Percentiles rank a stretch among this genome's conserved stretches.
These are phyloP conservation scores for Flaveria robusta DNA, from an alignment of 129 eudicot species.

Conservation along the genomic window DNA sequence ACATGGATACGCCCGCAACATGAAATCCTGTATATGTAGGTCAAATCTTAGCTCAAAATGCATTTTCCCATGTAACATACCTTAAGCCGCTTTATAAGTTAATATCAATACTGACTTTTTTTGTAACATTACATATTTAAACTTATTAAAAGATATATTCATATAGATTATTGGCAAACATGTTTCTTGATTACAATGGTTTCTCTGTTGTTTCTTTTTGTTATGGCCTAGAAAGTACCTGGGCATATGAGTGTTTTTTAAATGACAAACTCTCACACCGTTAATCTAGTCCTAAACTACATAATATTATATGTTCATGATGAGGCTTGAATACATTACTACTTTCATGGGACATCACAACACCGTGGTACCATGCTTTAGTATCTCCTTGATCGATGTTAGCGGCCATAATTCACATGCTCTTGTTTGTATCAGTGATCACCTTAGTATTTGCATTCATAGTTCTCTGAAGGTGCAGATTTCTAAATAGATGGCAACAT, in stretches of 20 bases:
- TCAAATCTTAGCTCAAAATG: conserved; percentile 26
- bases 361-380: background rate
- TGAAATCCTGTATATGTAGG: conserved; percentile 26
- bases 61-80: conserved; percentile 27
- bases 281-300: too few relatives aligned
- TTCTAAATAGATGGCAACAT: background rate
- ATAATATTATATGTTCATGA: too few relatives aligned
- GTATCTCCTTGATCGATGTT: background rate
- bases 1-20: background rate
- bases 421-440: background rate
- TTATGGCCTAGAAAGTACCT: background rate
- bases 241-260: background rate
- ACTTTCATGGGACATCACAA: too few relatives aligned
- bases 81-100: background rate
- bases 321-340: too few relatives aligned
- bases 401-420: background rate
- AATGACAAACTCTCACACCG: too few relatives aligned
- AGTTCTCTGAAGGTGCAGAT: background rate
- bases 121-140: conserved; percentile 20
- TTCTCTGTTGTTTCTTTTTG: background rate
- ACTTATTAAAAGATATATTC: conserved; percentile 29
- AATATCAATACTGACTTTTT: conserved; percentile 7
- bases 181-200: background rate
- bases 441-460: background rate
- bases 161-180: conserved; percentile 6